Evolutionary conservation across 441 rosid genomes (phyloP).

Genomic region (Populus hybrid): DNA sequence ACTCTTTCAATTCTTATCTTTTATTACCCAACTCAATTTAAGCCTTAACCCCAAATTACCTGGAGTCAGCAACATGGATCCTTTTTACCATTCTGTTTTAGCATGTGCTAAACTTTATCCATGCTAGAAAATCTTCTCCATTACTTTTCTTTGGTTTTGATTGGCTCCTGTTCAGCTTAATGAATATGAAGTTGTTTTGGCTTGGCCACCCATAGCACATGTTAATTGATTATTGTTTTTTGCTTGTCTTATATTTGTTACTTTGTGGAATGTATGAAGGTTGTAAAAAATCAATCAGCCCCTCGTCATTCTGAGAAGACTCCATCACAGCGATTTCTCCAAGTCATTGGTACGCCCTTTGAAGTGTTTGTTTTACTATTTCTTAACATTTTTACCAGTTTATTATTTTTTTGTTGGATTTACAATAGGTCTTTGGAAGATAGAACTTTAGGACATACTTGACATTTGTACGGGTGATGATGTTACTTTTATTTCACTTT

Average conservation of each 20-base stretch:
- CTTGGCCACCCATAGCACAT: constrained; percentile 1
- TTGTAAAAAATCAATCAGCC: constrained; percentile 54
- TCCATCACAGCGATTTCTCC: constrained; percentile 72
- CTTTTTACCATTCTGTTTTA: not conserved
- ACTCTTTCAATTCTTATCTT: not conserved
- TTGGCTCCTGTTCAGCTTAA: not conserved
- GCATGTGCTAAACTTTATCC: not conserved
- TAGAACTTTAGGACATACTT: constrained; percentile 1
- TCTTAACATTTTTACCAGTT: not conserved
- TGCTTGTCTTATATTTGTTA: constrained; percentile 15
- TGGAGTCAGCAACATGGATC: not conserved
- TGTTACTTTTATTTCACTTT: not conserved
- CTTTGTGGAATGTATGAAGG: constrained; percentile 41
- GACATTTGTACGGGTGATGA: not conserved
- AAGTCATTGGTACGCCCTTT: constrained; percentile 72
- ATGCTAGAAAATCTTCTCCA: not conserved
- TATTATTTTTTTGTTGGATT: not conserved
- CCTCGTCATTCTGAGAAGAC: constrained; percentile 67
- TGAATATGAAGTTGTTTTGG: not conserved
- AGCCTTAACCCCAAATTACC: not conserved
- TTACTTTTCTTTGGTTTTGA: not conserved
- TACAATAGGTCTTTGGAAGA: not conserved
- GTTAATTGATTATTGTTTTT: not conserved
- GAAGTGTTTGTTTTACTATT: not conserved
- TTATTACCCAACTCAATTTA: not conserved